Evolutionary conservation across 148 eudicot species (phyloP), one percentile per base, ranked within the genome.

Genomic region (Bassia scoparia): DNA sequence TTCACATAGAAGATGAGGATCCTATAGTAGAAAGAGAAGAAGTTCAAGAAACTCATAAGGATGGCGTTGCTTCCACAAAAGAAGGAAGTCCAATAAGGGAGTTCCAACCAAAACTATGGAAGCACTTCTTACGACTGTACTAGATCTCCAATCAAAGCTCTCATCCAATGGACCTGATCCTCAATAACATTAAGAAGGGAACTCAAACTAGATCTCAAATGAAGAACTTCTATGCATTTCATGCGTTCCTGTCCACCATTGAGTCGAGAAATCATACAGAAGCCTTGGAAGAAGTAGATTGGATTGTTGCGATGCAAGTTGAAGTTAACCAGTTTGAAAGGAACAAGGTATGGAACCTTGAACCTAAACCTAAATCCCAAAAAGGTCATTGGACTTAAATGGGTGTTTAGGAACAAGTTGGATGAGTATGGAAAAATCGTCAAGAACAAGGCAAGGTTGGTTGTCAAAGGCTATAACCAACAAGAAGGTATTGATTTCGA

Each of bases 311-410:
- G 11, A 74, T 66, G 35, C 62, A 74, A 37, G 71, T 66, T 0
- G 77, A 74, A 21, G 8, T 65, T 0, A 3, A 15, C 6, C 64
- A 74, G 3, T 74, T 74, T 66, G 71, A 74, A 18, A 54, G 77
- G 23, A 54, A 24, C 26, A 23, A 26, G 23, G 71, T 48, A 8
- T 48, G 52, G 52, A 14, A 48, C 52, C 52, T 48, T 48, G 18
- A 48, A 48, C 13, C 52, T 16, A 48, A 48, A 16, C 52, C 52
- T 7, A 3, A 2, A 48, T 2, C 10, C 10, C 9, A 48, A 12
- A n/a, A 37, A 37, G 3, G 43, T 37, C 43, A 37, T 37, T 2
- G 43, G 2, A 37, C 9, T 37, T 5, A 37, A 37, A 37, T 37
- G n/a, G n/a, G n/a, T n/a, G n/a, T n/a, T n/a, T n/a, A n/a, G n/a